phyloP scores from a whole-genome alignment of 192 early-diverging fungal species.

The Umbelopsis sp. region DNA sequence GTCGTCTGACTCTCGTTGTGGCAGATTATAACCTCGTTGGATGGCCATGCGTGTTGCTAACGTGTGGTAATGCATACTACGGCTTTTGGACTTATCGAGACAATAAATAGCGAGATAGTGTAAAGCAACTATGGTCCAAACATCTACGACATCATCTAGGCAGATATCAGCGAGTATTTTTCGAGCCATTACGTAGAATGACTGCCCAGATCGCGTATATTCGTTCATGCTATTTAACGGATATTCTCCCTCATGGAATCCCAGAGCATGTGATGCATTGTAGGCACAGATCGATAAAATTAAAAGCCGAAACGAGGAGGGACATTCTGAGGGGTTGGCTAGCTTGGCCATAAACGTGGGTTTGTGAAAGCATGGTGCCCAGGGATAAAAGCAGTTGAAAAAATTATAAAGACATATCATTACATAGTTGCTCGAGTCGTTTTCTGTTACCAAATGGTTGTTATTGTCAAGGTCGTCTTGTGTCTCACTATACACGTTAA shows the following conservation, averaged over 20 bases:
- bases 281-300: slow-evolving; percentile 9
- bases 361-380: slow-evolving; percentile 11
- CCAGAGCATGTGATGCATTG: neutral
- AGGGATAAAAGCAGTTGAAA: slow-evolving; percentile 11
- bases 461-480: neutral
- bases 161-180: neutral
- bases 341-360: slow-evolving; percentile 3
- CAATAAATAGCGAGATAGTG: slow-evolving; percentile 3
- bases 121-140: slow-evolving; percentile 3
- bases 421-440: slow-evolving; percentile 13
- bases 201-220: neutral
- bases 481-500: slow-evolving; percentile 4
- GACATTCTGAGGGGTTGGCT: neutral
- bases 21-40: neutral
- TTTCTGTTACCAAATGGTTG: neutral
- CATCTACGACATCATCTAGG: neutral
- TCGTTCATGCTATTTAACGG: neutral
- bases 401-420: slow-evolving; percentile 14
- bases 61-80: slow-evolving; percentile 4
- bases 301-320: neutral
- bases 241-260: slow-evolving; percentile 5
- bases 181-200: slow-evolving; percentile 3
- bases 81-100: slow-evolving; percentile 1
- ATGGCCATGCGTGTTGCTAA: neutral
- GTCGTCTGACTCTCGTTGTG: neutral